Evolutionary conservation across 768 basidiomycete species (phyloP), one percentile per base, ranked within the genome.

Genomic region (Lentinus brumalis): DNA sequence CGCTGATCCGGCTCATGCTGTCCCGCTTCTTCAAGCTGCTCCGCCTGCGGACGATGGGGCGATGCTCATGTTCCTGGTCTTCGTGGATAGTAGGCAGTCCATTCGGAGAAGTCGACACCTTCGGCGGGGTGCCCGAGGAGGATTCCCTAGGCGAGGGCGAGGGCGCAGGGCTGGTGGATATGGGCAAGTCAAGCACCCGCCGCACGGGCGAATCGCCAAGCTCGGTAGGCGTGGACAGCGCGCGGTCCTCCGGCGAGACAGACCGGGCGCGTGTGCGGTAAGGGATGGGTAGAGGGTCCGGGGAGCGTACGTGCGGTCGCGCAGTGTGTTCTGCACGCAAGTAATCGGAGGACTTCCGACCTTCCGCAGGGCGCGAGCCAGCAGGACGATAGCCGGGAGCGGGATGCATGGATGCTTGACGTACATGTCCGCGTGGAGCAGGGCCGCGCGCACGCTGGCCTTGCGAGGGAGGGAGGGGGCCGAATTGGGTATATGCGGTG

Each of bases 1-100:
- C 66, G 44, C 81, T 83, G 61, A 81, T 74, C 56, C 75, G 71
- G 68, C 79, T 76, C 52, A 75, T 77, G 60, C 74, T 77, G 65
- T 80, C 81, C 21, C 75, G 76, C 57, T 86, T 82, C 72, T 83
- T 88, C 64, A 90, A 80, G 66, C 85, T 88, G 65, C 89, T 90
- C 59, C 86, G 78, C 61, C 83, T 76, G 56, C 79, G 83, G 40
- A 77, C 75, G 11, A 79, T 64, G 15, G 73, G 75, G 5, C 71
- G 73, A 35, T 69, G 75, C 31, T 71, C 62, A 6, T 47, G 59
- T 3, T 56, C 55, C 40, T 59, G 60, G 53, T 69, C 73, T 50
- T 74, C 71, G 65, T 64, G 67, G 46, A 62, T 78, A 69, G 56
- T 78, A 65, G 67, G 75, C 64, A 57, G 77, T 2, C 65, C 71